phyloP scores from a whole-genome alignment of 129 eudicot genomes.

The Calendula officinalis region DNA sequence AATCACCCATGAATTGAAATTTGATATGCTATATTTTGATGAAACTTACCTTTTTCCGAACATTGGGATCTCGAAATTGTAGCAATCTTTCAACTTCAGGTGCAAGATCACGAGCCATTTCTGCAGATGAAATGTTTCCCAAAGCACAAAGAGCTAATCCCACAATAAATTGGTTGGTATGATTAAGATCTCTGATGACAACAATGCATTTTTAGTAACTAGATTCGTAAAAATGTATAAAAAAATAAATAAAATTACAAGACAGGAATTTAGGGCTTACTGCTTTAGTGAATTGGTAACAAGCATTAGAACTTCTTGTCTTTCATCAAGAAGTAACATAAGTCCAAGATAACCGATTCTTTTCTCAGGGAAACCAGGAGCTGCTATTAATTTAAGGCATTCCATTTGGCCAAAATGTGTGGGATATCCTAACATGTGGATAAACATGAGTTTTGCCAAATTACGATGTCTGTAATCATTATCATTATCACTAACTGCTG shows the following conservation, averaged over 20 bases:
- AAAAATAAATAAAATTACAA: slow-evolving; percentile 2
- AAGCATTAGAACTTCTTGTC: slow-evolving; percentile 98
- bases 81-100: slow-evolving; percentile 96
- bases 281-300: slow-evolving; percentile 97
- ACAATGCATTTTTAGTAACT: not conserved
- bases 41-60: slow-evolving; percentile 86
- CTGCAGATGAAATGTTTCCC: slow-evolving; percentile 96
- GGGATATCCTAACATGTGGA: slow-evolving; percentile 99
- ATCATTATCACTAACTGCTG: slow-evolving; percentile 92
- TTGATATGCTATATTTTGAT: slow-evolving; percentile 1
- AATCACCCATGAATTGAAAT: not conserved
- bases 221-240: not conserved
- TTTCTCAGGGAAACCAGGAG: slow-evolving; percentile 99
- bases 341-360: slow-evolving; percentile 99
- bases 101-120: slow-evolving; percentile 99
- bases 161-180: slow-evolving; percentile 89
- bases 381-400: slow-evolving; percentile 90
- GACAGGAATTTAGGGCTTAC: slow-evolving; percentile 45
- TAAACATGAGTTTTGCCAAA: slow-evolving; percentile 99
- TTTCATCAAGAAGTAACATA: slow-evolving; percentile 98
- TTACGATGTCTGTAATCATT: slow-evolving; percentile 90
- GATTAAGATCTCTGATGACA: slow-evolving; percentile 80
- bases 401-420: slow-evolving; percentile 99
- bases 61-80: slow-evolving; percentile 95
- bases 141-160: slow-evolving; percentile 98